Evolutionary conservation across 768 basidiomycete genomes (phyloP), one percentile per base, ranked within the genome.

Genomic region (Suillus subaureus): DNA sequence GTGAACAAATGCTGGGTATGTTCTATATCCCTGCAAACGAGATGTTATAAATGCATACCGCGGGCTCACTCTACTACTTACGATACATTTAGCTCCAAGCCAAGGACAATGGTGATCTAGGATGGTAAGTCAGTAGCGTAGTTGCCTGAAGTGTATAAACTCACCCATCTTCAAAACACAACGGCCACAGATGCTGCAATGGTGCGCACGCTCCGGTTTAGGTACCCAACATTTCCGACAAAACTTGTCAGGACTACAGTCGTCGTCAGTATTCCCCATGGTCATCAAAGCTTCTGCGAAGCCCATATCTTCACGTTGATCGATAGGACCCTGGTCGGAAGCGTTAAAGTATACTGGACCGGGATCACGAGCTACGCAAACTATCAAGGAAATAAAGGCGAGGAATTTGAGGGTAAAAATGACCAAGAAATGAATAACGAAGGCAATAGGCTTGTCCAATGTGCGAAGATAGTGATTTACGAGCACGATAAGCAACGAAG

Each of bases 81-180:
- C 92, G 65, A 95, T 84, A 75, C 93, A 95, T 73, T 82, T 89
- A 55, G 83, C 78, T 43, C 88, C 93, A 28, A 94, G 78, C 93
- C 93, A 95, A 7, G 89, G 90, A 72, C 93, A 95, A 71, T 95
- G 93, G 71, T 94, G 93, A 74, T 95, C 92, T 94, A 69, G 12
- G 28, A 42, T 60, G 16, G 40, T 60, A 42, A 60, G 58, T 8
- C 2, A 31, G 33, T 7, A 62, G 23, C 18, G 9, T 21, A 52
- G 11, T 21, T 31, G 21, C 40, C 40, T 21, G 18, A 43, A n/a
- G 28, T 42, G 18, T 39, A 33, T 61, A 33, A 23, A 77, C 88
- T 64, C 61, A 92, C 92, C 93, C 90, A 93, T 89, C 78, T 93
- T 94, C 45, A 94, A 78, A 13, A 94, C 89, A 72, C 93, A 94